phyloP scores from a whole-genome alignment of 805 yeast species.

The Saitoella complicata region DNA sequence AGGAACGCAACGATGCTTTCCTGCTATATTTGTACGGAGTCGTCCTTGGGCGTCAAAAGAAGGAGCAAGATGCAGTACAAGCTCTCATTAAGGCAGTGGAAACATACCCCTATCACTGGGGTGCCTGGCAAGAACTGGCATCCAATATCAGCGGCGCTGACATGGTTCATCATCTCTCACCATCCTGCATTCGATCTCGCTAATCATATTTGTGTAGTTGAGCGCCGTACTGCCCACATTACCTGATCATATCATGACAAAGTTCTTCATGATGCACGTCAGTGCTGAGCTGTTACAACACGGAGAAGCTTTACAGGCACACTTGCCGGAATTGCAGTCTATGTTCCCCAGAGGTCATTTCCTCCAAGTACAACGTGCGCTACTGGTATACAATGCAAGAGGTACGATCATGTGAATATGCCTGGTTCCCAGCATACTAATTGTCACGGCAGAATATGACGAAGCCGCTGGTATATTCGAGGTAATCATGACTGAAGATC shows the following conservation, averaged over 20 bases:
- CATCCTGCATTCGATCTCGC: not conserved
- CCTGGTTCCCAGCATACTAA: not conserved
- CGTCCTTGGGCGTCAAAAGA: constrained; percentile 44
- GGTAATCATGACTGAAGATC: constrained; percentile 53
- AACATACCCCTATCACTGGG: constrained; percentile 77
- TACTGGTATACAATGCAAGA: constrained; percentile 51
- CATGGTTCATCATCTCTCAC: constrained; percentile 28
- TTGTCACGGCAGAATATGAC: constrained; percentile 48
- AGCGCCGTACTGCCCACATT: not conserved
- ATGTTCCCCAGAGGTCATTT: constrained; percentile 61
- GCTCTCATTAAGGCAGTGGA: constrained; percentile 44
- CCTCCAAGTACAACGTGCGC: constrained; percentile 65
- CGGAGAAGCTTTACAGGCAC: constrained; percentile 29
- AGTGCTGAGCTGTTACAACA: constrained; percentile 69
- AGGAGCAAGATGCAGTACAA: constrained; percentile 42
- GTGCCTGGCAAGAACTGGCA: constrained; percentile 77
- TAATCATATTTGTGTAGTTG: not conserved
- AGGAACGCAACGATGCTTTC: constrained; percentile 33
- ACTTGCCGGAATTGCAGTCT: constrained; percentile 32
- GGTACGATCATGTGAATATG: not conserved
- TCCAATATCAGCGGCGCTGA: constrained; percentile 34
- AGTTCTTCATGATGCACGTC: constrained; percentile 48
- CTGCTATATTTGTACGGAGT: constrained; percentile 60
- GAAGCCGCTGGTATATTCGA: constrained; percentile 72
- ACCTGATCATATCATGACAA: constrained; percentile 23